Conservation (phyloP, 2,329 filamentous ascomycete species). For the Epichloe brachyelytri region DNA sequence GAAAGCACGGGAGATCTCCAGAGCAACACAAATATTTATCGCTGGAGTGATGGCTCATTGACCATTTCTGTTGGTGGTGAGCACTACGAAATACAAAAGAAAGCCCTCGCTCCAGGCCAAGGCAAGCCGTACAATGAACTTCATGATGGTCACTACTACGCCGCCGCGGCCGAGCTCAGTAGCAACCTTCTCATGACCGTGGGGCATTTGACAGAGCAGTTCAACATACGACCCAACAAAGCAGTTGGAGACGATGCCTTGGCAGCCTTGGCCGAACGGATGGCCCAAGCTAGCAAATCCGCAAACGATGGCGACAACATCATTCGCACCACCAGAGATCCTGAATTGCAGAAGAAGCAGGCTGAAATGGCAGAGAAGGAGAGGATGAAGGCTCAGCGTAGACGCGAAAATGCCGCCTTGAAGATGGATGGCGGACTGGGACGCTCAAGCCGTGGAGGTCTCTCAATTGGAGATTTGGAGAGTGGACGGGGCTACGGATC, state of each 20-base stretch:
- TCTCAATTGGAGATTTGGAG: constrained; percentile 60
- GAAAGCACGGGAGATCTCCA: constrained; percentile 52
- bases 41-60: constrained; percentile 68
- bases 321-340: constrained; percentile 58
- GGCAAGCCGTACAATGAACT: constrained; percentile 50
- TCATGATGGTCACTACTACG: constrained; percentile 64
- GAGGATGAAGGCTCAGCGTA: constrained; percentile 50
- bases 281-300: constrained; percentile 50
- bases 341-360: constrained; percentile 60
- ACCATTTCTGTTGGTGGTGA: constrained; percentile 63
- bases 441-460: constrained; percentile 38
- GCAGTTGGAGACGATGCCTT: constrained; percentile 59
- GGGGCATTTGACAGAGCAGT: constrained; percentile 63
- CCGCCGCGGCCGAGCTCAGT: constrained; percentile 56
- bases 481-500: constrained; percentile 38
- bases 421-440: constrained; percentile 47
- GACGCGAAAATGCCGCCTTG: constrained; percentile 53
- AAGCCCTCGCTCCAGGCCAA: constrained; percentile 50
- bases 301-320: constrained; percentile 49
- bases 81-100: constrained; percentile 63
- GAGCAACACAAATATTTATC: constrained; percentile 62
- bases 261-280: constrained; percentile 51
- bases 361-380: constrained; percentile 67
- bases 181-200: constrained; percentile 59
- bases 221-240: constrained; percentile 54